These are phyloP conservation scores for Retiboletus flavoniger DNA, from an alignment of 1,284 basidiomycete species.

Conservation along the genomic window DNA sequence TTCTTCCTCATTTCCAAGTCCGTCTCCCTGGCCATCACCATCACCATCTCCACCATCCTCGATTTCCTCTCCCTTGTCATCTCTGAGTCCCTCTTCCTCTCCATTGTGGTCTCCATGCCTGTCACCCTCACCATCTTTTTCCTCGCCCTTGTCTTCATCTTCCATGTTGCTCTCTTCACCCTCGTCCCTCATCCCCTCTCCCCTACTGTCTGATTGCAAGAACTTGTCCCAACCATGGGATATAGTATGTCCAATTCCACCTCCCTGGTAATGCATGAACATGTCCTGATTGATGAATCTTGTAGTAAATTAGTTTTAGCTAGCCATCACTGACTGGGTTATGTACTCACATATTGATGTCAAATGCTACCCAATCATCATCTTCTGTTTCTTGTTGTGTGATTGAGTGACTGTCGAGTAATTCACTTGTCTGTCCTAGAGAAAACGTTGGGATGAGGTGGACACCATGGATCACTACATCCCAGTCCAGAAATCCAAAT, in stretches of 20 bases:
- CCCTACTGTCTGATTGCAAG: neutral
- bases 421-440: neutral
- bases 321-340: neutral
- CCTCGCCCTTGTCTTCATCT: too few species aligned
- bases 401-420: neutral
- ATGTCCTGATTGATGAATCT: neutral
- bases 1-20: neutral
- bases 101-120: too few species aligned
- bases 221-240: neutral
- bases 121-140: too few species aligned
- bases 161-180: too few species aligned
- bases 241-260: neutral
- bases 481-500: conserved; percentile 5
- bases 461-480: neutral
- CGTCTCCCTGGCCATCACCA: neutral
- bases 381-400: neutral
- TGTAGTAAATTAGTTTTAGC: neutral
- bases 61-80: too few species aligned
- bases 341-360: conserved; percentile 7
- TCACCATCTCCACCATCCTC: neutral
- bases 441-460: conserved; percentile 7
- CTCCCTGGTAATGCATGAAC: neutral
- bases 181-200: too few species aligned
- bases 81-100: too few species aligned
- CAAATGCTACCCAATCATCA: neutral